A percentile compares a stretch with the other conserved stretches of the same genome.
Conservation (phyloP, 1,284 basidiomycete species). For the Thelephora terrestris region DNA sequence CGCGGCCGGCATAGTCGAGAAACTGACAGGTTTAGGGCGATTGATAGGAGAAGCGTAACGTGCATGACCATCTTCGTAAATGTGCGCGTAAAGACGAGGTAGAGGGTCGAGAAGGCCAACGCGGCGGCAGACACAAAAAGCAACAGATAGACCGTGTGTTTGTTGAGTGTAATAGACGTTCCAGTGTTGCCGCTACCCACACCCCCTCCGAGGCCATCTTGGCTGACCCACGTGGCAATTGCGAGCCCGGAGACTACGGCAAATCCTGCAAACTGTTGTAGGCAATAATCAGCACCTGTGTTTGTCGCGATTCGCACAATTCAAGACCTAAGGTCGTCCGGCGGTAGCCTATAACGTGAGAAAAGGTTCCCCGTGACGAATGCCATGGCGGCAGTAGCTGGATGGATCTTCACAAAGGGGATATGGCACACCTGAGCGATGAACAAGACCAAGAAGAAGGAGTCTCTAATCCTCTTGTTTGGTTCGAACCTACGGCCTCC, state of each 20-base stretch:
- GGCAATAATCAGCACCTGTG: too few species aligned
- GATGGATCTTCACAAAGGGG: background rate
- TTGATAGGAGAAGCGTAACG: conserved; percentile 64
- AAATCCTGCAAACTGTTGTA: conserved; percentile 63
- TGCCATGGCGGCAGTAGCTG: background rate
- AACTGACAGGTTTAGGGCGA: conserved; percentile 63
- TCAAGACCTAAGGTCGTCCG: too few species aligned
- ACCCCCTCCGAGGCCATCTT: conserved; percentile 58
- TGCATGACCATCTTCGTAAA: conserved; percentile 80
- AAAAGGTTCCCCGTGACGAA: too few species aligned
- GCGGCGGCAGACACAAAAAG: conserved; percentile 43
- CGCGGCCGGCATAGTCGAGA: background rate
- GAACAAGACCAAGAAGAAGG: conserved; percentile 62
- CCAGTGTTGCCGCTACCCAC: conserved; percentile 42
- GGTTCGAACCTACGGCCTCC: conserved; percentile 60
- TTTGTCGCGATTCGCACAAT: too few species aligned
- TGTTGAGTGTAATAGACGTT: conserved; percentile 37
- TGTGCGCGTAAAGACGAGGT: conserved; percentile 51
- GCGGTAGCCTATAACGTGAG: too few species aligned
- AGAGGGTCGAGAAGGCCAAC: conserved; percentile 40
- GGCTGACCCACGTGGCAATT: conserved; percentile 50
- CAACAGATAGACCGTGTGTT: conserved; percentile 53
- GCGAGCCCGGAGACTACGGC: conserved; percentile 57
- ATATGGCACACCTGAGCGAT: conserved; percentile 38
- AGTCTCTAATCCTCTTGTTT: conserved; percentile 63